phyloP scores from a whole-genome alignment of 768 basidiomycete species.

The Porpolomopsis calyptriformis region DNA sequence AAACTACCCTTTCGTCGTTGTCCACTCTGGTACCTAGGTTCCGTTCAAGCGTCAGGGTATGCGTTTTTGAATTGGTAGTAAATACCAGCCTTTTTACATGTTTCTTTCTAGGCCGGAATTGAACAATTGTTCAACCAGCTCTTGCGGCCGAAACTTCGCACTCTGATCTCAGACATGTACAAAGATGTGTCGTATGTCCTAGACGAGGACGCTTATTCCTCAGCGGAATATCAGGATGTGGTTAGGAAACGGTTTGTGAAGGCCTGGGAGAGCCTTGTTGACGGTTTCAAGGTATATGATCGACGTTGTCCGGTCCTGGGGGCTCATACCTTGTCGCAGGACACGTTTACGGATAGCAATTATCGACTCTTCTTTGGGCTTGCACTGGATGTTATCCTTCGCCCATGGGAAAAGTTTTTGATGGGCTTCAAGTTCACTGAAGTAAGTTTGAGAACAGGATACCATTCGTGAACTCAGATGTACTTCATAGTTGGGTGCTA shows the following conservation, averaged over 20 bases:
- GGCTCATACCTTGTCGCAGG: slow-evolving; percentile 34
- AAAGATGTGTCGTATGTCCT: slow-evolving; percentile 82
- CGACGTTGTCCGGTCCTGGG: neutral
- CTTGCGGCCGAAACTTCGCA: slow-evolving; percentile 76
- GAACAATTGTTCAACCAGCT: slow-evolving; percentile 96
- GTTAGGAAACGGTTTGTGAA: slow-evolving; percentile 86
- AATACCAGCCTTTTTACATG: neutral
- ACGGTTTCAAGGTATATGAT: slow-evolving; percentile 69
- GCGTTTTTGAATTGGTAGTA: slow-evolving; percentile 10
- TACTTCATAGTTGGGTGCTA: slow-evolving; percentile 69
- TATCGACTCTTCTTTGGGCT: slow-evolving; percentile 80
- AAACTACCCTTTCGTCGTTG: slow-evolving; percentile 38
- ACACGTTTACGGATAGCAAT: slow-evolving; percentile 78
- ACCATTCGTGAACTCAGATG: slow-evolving; percentile 1
- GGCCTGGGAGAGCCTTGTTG: slow-evolving; percentile 75
- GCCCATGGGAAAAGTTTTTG: slow-evolving; percentile 91
- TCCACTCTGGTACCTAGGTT: slow-evolving; percentile 52
- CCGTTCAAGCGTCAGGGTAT: slow-evolving; percentile 62
- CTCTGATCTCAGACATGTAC: slow-evolving; percentile 77
- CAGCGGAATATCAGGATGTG: slow-evolving; percentile 76
- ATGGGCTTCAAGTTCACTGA: slow-evolving; percentile 78
- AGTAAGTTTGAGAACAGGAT: slow-evolving; percentile 31
- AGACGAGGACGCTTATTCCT: slow-evolving; percentile 78
- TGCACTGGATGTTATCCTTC: slow-evolving; percentile 77
- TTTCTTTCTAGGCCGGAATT: slow-evolving; percentile 50